Conservation (phyloP, 305 asterid species). For the Fraxinus ornus region DNA sequence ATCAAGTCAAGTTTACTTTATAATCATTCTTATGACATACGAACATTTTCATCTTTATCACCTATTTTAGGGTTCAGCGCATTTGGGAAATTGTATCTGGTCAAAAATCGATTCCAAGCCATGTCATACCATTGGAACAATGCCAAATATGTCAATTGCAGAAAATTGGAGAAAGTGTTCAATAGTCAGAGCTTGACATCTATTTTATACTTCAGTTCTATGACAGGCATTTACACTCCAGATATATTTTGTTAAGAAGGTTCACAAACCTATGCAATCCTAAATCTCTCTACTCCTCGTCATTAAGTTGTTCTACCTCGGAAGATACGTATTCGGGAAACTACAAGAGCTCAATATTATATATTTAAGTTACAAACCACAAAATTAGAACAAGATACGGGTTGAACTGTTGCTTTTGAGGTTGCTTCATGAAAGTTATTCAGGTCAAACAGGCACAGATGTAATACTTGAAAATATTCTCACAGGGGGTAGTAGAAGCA, state of each 20-base stretch:
- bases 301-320: background rate
- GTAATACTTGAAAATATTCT: background rate
- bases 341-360: background rate
- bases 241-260: background rate
- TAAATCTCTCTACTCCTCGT: background rate
- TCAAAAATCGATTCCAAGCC: background rate
- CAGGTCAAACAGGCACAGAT: background rate
- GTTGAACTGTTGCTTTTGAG: background rate
- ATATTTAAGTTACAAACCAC: background rate
- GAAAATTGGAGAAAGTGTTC: background rate
- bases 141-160: background rate
- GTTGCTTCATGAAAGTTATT: background rate
- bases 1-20: background rate
- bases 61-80: constrained; percentile 1
- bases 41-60: background rate
- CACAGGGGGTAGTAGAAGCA: background rate
- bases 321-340: background rate
- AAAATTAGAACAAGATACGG: background rate
- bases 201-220: background rate
- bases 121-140: background rate
- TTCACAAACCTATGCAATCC: background rate
- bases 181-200: background rate
- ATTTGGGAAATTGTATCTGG: background rate
- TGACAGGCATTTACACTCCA: background rate
- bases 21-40: background rate